Percentiles rank a stretch among this genome's conserved stretches.
Evolutionary conservation across 306 rosid species (phyloP).

Genomic region (Purshia tridentata): DNA sequence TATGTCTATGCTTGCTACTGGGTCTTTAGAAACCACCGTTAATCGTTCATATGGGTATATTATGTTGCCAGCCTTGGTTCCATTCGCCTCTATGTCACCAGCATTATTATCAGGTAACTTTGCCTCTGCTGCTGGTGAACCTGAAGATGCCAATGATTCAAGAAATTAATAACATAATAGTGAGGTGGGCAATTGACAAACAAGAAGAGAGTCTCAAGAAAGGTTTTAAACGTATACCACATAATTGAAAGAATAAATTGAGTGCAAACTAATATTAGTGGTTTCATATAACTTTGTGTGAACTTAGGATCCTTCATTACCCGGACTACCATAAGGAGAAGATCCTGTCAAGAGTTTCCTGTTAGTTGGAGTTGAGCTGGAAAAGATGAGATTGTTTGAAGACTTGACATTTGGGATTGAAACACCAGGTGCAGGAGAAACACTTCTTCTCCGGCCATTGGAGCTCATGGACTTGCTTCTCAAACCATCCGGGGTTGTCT

Average conservation of each 20-base stretch:
- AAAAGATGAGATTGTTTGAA: slow-evolving; percentile 29
- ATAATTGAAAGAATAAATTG: background rate
- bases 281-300: background rate
- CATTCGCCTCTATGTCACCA: slow-evolving; percentile 34
- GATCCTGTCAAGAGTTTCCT: slow-evolving; percentile 64
- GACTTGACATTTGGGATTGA: slow-evolving; percentile 45
- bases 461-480: slow-evolving; percentile 52
- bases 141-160: slow-evolving; percentile 32
- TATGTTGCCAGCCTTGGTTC: slow-evolving; percentile 30
- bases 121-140: slow-evolving; percentile 39
- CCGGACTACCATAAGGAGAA: slow-evolving; percentile 45
- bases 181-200: background rate
- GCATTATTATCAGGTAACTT: slow-evolving; percentile 33
- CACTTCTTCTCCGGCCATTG: slow-evolving; percentile 65
- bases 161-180: background rate
- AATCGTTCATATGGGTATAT: slow-evolving; percentile 70
- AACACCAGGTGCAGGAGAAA: slow-evolving; percentile 55
- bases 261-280: background rate
- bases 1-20: slow-evolving; percentile 58
- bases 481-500: slow-evolving; percentile 57
- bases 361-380: slow-evolving; percentile 35
- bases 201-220: slow-evolving; percentile 1
- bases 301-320: slow-evolving; percentile 34
- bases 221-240: background rate
- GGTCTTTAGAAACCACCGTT: slow-evolving; percentile 59